Conservation (phyloP, 1,139 yeast genomes). For the Pichia sorboxylosa region DNA sequence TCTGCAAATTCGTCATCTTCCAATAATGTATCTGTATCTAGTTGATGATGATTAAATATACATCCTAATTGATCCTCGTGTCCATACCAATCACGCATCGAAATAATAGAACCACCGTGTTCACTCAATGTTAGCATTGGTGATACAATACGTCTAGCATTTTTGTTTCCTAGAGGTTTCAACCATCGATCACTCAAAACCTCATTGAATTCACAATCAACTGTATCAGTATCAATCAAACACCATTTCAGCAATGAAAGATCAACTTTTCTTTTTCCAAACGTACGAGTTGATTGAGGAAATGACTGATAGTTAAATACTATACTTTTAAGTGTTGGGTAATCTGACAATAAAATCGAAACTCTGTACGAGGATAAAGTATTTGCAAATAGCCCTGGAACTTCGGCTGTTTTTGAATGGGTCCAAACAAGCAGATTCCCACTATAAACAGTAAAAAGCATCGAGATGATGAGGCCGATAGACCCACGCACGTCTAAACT, state of each 20-base stretch:
- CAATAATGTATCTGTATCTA: slow-evolving; percentile 15
- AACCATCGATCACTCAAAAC: slow-evolving; percentile 87
- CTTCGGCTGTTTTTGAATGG: slow-evolving; percentile 62
- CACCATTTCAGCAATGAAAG: slow-evolving; percentile 81
- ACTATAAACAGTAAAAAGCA: slow-evolving; percentile 68
- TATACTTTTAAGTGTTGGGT: slow-evolving; percentile 82
- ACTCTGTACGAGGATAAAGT: slow-evolving; percentile 62
- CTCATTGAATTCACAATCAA: slow-evolving; percentile 89
- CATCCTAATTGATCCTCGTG: slow-evolving; percentile 51
- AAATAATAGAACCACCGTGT: slow-evolving; percentile 92
- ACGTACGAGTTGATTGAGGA: slow-evolving; percentile 76
- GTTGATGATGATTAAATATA: slow-evolving; percentile 24
- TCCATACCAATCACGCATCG: slow-evolving; percentile 85
- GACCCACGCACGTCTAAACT: slow-evolving; percentile 81
- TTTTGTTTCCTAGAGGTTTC: slow-evolving; percentile 76
- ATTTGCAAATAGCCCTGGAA: slow-evolving; percentile 82
- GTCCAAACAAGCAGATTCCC: slow-evolving; percentile 81
- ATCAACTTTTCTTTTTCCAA: slow-evolving; percentile 69
- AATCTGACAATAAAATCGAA: slow-evolving; percentile 70
- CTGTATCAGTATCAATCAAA: slow-evolving; percentile 77
- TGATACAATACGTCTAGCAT: slow-evolving; percentile 68
- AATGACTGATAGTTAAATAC: slow-evolving; percentile 87
- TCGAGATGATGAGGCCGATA: slow-evolving; percentile 75
- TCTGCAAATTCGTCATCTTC: slow-evolving; percentile 14
- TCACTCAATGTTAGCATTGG: slow-evolving; percentile 86